phyloP scores from a whole-genome alignment of 805 yeast species.

The Hanseniaspora clermontiae region DNA sequence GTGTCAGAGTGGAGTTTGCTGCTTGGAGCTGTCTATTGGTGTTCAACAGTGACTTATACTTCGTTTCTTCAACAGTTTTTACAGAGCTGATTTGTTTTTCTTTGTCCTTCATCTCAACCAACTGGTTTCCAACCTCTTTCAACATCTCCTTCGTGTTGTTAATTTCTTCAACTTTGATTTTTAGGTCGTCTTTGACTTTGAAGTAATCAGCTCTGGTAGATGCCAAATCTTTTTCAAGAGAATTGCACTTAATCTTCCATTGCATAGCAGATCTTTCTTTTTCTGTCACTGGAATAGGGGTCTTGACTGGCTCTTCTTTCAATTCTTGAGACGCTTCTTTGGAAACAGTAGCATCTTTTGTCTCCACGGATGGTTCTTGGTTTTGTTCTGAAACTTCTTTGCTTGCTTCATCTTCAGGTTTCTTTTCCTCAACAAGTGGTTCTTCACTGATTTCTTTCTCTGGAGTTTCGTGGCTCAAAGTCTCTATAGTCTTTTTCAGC shows the following conservation, averaged over 20 bases:
- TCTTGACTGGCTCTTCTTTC: neutral
- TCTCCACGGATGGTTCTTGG: conserved; percentile 20
- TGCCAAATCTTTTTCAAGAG: conserved; percentile 12
- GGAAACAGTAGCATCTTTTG: neutral
- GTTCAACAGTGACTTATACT: conserved; percentile 15
- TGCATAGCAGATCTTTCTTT: conserved; percentile 13
- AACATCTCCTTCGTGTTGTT: conserved; percentile 65
- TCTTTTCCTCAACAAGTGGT: conserved; percentile 24
- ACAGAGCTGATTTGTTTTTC: conserved; percentile 31
- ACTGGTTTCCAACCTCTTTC: conserved; percentile 61
- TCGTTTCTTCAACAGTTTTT: conserved; percentile 15
- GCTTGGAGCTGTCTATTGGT: conserved; percentile 8
- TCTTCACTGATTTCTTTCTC: conserved; percentile 30
- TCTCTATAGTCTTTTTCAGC: neutral
- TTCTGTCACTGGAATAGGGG: neutral
- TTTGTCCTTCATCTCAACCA: conserved; percentile 56
- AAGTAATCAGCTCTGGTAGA: conserved; percentile 15
- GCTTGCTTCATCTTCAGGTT: conserved; percentile 15
- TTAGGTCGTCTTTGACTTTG: conserved; percentile 24
- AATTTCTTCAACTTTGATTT: conserved; percentile 45
- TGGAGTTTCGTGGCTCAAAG: neutral
- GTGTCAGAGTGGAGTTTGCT: conserved; percentile 15
- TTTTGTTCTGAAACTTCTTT: neutral
- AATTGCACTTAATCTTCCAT: conserved; percentile 13
- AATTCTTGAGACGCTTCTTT: neutral